Evolutionary conservation across 2,329 filamentous ascomycete species (phyloP).

Genomic region (Pochonia chlamydosporia): DNA sequence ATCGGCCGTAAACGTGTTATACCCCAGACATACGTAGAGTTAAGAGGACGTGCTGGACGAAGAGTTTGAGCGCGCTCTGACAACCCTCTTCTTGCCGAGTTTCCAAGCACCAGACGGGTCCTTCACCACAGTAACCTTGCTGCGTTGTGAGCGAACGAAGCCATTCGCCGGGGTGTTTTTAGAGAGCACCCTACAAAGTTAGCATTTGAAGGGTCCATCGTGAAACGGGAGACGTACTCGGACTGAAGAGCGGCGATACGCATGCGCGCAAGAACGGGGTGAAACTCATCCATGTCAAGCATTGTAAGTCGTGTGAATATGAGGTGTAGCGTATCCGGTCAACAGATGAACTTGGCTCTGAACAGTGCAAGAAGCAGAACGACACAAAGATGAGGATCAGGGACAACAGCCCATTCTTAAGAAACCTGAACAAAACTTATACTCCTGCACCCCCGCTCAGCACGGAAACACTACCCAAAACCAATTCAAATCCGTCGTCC

Average conservation of each 20-base stretch:
- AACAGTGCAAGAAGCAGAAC: too few relatives aligned
- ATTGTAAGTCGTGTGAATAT: background rate
- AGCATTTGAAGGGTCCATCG: too few relatives aligned
- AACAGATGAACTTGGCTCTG: background rate
- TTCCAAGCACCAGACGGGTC: slow-evolving; percentile 13
- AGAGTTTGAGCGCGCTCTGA: slow-evolving; percentile 15
- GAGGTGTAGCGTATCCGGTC: background rate
- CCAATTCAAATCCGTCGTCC: too few relatives aligned
- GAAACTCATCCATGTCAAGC: slow-evolving; percentile 12
- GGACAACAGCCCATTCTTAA: too few relatives aligned
- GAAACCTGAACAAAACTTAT: too few relatives aligned
- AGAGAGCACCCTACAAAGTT: slow-evolving; percentile 7
- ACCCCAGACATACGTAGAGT: background rate
- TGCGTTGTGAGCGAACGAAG: slow-evolving; percentile 17
- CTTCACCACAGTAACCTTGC: slow-evolving; percentile 16
- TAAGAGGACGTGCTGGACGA: slow-evolving; percentile 1
- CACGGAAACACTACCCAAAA: too few relatives aligned
- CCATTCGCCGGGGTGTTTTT: slow-evolving; percentile 5
- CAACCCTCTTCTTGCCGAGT: slow-evolving; percentile 17
- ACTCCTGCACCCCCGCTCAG: too few relatives aligned
- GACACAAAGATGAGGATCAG: too few relatives aligned
- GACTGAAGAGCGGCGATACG: slow-evolving; percentile 42
- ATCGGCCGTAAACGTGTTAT: too few relatives aligned
- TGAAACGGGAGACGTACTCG: slow-evolving; percentile 35
- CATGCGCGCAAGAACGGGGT: slow-evolving; percentile 36